Evolutionary conservation across 2,329 filamentous ascomycete genomes (phyloP).

Genomic region (Ceratocystiopsis sp.): DNA sequence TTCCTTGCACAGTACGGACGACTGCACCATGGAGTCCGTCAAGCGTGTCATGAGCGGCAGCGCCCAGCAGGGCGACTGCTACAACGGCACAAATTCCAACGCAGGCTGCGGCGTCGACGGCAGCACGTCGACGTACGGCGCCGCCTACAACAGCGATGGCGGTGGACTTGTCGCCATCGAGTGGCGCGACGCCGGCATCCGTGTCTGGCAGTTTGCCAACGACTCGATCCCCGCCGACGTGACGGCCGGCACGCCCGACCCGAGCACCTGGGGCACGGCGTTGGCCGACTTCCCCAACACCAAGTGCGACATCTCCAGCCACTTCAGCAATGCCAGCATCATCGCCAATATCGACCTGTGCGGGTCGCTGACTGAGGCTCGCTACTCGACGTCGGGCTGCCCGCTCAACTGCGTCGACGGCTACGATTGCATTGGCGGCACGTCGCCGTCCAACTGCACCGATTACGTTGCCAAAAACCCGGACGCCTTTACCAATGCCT

Average conservation of each 20-base stretch:
- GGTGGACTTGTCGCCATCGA: slow-evolving; percentile 46
- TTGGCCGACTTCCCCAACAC: slow-evolving; percentile 49
- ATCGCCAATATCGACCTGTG: slow-evolving; percentile 50
- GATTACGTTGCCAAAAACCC: slow-evolving; percentile 41
- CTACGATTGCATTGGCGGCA: slow-evolving; percentile 10
- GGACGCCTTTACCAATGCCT: slow-evolving; percentile 38
- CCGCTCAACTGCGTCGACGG: slow-evolving; percentile 8
- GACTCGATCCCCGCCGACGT: slow-evolving; percentile 34
- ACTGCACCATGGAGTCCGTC: slow-evolving; percentile 34
- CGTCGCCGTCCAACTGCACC: slow-evolving; percentile 32
- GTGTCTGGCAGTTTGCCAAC: slow-evolving; percentile 43
- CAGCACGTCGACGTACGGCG: slow-evolving; percentile 27
- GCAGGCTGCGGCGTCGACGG: slow-evolving; percentile 39
- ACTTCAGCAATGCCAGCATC: slow-evolving; percentile 50
- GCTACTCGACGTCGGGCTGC: slow-evolving; percentile 29
- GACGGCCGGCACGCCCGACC: slow-evolving; percentile 31
- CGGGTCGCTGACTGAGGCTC: slow-evolving; percentile 33
- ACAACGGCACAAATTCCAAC: slow-evolving; percentile 26
- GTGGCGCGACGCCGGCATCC: slow-evolving; percentile 41
- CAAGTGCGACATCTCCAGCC: slow-evolving; percentile 37
- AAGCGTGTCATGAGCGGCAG: slow-evolving; percentile 35
- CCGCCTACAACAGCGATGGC: slow-evolving; percentile 31
- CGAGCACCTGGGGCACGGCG: slow-evolving; percentile 43
- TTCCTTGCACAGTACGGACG: slow-evolving; percentile 38
- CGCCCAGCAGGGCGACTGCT: slow-evolving; percentile 27